Base-by-base conservation (phyloP, 2,329 filamentous ascomycete species). In the Fusarium tricinctum region DNA sequence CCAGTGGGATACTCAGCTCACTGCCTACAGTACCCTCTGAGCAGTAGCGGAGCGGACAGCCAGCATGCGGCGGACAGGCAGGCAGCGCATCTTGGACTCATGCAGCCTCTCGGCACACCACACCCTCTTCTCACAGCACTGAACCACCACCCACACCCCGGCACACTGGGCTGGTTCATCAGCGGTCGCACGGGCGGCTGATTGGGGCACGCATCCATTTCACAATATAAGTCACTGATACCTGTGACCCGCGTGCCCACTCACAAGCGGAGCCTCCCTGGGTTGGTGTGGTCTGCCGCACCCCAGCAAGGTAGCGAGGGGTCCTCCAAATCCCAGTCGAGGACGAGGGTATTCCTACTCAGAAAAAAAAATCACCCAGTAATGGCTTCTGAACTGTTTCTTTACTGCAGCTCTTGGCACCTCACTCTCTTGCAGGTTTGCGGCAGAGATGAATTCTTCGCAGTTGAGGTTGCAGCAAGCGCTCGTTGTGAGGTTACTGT, bases 111-210 rank as follows among this genome's bases (percentile, higher is more conserved):
- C 23, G 46, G 17, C 42, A 62, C 57, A 39, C 46, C 51, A 47
- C 51, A 54, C 22, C 42, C 50, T 54, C 45, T 54, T 53, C 45
- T 54, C 30, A 19, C 42, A 66, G 45, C 53, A 63, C 59, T 62
- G 67, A 59, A 22, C 39, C 66, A 33, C 30, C 30, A 33, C 10
- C 53, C 63, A 66, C 63, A 66, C 52, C 62, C 62, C 45, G 46
- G 51, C 62, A 63, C 47, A 57, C 69, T 71, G 65, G 65, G 71
- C 66, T 70, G 65, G 68, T 71, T 70, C 71, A 71, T 73, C 63
- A 72, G 71, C 57, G 63, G 60, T 71, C 62, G 56, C 68, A 59
- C 62, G 48, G 53, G 68, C 66, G 62, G 58, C 60, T 70, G 69
- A 72, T 70, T 72, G 68, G 59, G 58, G 58, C 58, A 64, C 40